These are phyloP conservation scores for Cryphonectria parasitica DNA, from an alignment of 2,329 filamentous ascomycete genomes.

Conservation along the genomic window DNA sequence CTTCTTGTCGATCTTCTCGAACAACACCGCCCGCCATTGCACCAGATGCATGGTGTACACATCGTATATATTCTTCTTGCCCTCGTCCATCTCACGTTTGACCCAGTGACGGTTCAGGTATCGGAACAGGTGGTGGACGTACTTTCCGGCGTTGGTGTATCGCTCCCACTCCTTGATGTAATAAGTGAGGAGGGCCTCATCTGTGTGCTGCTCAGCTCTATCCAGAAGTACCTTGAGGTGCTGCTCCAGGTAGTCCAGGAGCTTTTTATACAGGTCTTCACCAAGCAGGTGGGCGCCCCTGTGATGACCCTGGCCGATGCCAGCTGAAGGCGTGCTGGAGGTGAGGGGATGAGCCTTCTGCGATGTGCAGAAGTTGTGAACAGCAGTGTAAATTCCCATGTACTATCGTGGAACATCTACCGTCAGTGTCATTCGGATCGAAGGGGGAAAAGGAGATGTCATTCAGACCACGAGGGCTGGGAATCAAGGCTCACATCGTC, in stretches of 20 bases:
- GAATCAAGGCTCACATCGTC: slow-evolving; percentile 63
- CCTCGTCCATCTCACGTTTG: slow-evolving; percentile 97
- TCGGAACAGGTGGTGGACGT: slow-evolving; percentile 94
- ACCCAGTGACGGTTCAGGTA: slow-evolving; percentile 99
- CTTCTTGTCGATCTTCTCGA: slow-evolving; percentile 78
- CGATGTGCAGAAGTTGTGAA: slow-evolving; percentile 99
- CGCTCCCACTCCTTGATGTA: slow-evolving; percentile 97
- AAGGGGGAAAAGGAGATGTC: slow-evolving; percentile 21
- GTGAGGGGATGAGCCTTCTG: slow-evolving; percentile 70
- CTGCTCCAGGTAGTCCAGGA: slow-evolving; percentile 80
- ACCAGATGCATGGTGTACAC: slow-evolving; percentile 97
- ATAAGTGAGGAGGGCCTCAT: slow-evolving; percentile 87
- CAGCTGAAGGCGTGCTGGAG: slow-evolving; percentile 52
- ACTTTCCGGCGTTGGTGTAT: slow-evolving; percentile 94
- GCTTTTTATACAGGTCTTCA: slow-evolving; percentile 91
- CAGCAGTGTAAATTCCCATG: slow-evolving; percentile 96
- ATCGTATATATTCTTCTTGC: slow-evolving; percentile 97
- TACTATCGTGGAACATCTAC: slow-evolving; percentile 57
- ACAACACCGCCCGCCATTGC: slow-evolving; percentile 92
- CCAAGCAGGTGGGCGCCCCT: slow-evolving; percentile 79
- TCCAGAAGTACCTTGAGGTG: slow-evolving; percentile 75
- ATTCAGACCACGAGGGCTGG: neutral
- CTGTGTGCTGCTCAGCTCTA: slow-evolving; percentile 77
- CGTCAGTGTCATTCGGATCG: slow-evolving; percentile 26
- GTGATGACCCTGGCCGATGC: slow-evolving; percentile 33